These are phyloP conservation scores for Tetrapisispora fleetii DNA, from an alignment of 805 yeast genomes.

Conservation along the genomic window DNA sequence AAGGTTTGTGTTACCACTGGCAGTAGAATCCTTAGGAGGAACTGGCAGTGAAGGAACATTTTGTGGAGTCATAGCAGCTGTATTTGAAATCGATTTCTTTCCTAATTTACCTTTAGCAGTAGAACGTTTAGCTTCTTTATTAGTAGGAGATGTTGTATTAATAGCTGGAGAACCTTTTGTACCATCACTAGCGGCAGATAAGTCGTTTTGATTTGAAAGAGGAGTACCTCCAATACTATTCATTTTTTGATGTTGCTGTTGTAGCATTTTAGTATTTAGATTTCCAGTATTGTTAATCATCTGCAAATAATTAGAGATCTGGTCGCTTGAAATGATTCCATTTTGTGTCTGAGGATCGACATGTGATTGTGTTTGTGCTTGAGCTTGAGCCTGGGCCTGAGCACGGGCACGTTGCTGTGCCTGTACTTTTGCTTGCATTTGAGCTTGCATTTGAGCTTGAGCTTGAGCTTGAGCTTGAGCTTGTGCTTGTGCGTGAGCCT, in stretches of 20 bases:
- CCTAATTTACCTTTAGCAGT: neutral
- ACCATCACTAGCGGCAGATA: neutral
- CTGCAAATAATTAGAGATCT: neutral
- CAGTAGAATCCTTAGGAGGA: neutral
- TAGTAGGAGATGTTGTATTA: neutral
- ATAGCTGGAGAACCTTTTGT: neutral
- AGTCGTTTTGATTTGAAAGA: neutral
- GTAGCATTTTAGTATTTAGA: neutral
- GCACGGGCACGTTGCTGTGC: constrained; percentile 1
- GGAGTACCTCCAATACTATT: neutral
- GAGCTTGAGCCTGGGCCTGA: constrained; percentile 5
- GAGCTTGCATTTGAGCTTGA: constrained; percentile 5
- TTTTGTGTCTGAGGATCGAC: constrained; percentile 1
- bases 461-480: constrained; percentile 5
- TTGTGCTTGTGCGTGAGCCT: constrained; percentile 2
- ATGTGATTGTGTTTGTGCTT: neutral
- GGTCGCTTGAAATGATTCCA: neutral
- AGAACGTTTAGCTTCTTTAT: constrained; percentile 1
- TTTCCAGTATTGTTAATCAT: neutral
- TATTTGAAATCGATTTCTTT: neutral
- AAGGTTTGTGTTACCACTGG: neutral
- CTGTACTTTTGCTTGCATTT: neutral
- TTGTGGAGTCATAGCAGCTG: neutral
- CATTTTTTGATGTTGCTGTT: neutral
- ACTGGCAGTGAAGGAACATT: neutral